Conservation (phyloP, 768 basidiomycete species). For the Hydnomerulius pinastri region DNA sequence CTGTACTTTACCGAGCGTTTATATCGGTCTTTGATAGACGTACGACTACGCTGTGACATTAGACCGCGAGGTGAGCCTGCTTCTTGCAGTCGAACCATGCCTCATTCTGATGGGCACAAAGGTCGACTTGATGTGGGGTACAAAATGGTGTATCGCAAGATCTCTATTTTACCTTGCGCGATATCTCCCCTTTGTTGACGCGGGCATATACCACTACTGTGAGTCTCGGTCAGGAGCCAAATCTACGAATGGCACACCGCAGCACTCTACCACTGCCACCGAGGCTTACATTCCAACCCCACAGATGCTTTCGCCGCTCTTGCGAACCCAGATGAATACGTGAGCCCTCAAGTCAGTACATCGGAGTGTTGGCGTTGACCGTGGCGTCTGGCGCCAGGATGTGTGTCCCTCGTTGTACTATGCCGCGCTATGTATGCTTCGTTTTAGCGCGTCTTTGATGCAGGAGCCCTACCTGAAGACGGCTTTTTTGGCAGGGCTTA, state of each 20-base stretch:
- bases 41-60: not conserved
- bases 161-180: constrained; percentile 2
- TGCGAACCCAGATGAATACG: not conserved
- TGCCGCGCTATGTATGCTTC: not conserved
- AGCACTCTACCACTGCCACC: no score
- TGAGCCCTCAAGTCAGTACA: not conserved
- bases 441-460: not conserved
- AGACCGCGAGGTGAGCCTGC: not conserved
- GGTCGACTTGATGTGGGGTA: constrained; percentile 3
- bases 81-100: not conserved
- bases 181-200: constrained; percentile 1
- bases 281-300: no score
- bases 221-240: not conserved
- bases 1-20: not conserved
- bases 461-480: no score
- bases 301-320: constrained; percentile 3
- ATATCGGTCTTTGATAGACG: not conserved
- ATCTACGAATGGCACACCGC: no score
- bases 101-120: not conserved
- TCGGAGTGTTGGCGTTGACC: not conserved
- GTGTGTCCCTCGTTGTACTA: not conserved
- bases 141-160: not conserved
- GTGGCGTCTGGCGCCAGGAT: not conserved
- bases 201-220: constrained; percentile 3
- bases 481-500: constrained; percentile 2